These are phyloP conservation scores for Microbotryum scabiosae DNA, from an alignment of 1,284 basidiomycete species.

Conservation along the genomic window DNA sequence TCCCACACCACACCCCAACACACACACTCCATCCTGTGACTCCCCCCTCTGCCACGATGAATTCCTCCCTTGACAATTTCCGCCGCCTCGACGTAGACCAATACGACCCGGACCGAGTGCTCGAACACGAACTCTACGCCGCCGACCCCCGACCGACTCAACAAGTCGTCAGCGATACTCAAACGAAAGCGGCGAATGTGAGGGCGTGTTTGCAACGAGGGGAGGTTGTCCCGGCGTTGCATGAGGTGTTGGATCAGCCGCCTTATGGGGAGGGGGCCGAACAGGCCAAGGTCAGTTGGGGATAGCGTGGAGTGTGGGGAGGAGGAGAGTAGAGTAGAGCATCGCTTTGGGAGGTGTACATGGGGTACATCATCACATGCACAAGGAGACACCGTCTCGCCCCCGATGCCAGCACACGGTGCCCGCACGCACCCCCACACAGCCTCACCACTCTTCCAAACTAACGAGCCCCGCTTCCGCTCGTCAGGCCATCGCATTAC, in stretches of 20 bases:
- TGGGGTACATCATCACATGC: no score
- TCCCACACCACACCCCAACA: no score
- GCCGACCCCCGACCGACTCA: conserved; percentile 71
- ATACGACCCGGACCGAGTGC: conserved; percentile 83
- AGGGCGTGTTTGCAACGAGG: conserved; percentile 60
- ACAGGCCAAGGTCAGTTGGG: conserved; percentile 68
- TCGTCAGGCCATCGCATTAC: conserved; percentile 62
- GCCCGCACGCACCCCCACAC: neutral
- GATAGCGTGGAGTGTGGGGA: no score
- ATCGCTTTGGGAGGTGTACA: no score
- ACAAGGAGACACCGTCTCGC: no score
- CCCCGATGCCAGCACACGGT: no score
- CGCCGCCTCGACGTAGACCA: conserved; percentile 26
- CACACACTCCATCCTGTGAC: no score
- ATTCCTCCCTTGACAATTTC: conserved; percentile 10
- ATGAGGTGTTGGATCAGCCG: conserved; percentile 59
- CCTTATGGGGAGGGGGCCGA: conserved; percentile 75
- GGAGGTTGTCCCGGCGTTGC: conserved; percentile 65
- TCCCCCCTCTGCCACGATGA: neutral
- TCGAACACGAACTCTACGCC: conserved; percentile 76
- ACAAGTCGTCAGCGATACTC: conserved; percentile 65
- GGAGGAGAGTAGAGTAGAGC: no score
- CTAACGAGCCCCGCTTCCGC: neutral
- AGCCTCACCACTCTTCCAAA: neutral
- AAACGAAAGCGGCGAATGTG: conserved; percentile 63